phyloP scores from a whole-genome alignment of 805 yeast species.

The Clavispora phyllophila region DNA sequence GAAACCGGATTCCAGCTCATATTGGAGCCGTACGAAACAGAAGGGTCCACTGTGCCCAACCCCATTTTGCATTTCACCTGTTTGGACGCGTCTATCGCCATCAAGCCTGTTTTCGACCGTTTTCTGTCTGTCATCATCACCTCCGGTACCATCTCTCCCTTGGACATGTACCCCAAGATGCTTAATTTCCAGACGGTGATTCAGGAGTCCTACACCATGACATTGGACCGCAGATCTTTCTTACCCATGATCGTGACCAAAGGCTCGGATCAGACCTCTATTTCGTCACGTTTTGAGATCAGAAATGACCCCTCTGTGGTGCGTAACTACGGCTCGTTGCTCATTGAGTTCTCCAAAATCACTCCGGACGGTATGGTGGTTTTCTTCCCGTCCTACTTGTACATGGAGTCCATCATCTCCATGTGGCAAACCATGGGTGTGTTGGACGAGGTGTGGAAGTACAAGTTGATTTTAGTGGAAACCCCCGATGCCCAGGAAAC shows the following conservation, averaged over 20 bases:
- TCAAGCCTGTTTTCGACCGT: conserved; percentile 92
- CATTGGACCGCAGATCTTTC: conserved; percentile 85
- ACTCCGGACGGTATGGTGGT: conserved; percentile 99
- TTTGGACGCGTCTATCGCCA: conserved; percentile 95
- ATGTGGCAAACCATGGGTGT: conserved; percentile 99
- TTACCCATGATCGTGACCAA: conserved; percentile 94
- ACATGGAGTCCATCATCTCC: conserved; percentile 96
- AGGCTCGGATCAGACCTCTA: conserved; percentile 97
- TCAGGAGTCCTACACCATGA: conserved; percentile 94
- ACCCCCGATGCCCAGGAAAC: conserved; percentile 99
- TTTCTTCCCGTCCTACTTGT: conserved; percentile 92
- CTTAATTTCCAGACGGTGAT: conserved; percentile 87
- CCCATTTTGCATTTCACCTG: conserved; percentile 92
- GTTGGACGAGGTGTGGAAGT: conserved; percentile 97
- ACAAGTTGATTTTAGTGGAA: conserved; percentile 89
- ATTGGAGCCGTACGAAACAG: conserved; percentile 92
- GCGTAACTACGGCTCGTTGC: conserved; percentile 88
- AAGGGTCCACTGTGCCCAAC: conserved; percentile 91
- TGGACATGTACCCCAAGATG: conserved; percentile 98
- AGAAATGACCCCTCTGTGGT: conserved; percentile 98
- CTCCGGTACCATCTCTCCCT: conserved; percentile 96
- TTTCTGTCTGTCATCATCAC: conserved; percentile 92
- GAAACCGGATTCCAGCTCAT: conserved; percentile 89
- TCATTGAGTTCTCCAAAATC: conserved; percentile 88
- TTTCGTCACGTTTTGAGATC: conserved; percentile 92